A percentile compares a stretch with the other conserved stretches of the same genome.
Evolutionary conservation across 345 rosid species (phyloP).

Genomic region (Aquilaria sinensis): DNA sequence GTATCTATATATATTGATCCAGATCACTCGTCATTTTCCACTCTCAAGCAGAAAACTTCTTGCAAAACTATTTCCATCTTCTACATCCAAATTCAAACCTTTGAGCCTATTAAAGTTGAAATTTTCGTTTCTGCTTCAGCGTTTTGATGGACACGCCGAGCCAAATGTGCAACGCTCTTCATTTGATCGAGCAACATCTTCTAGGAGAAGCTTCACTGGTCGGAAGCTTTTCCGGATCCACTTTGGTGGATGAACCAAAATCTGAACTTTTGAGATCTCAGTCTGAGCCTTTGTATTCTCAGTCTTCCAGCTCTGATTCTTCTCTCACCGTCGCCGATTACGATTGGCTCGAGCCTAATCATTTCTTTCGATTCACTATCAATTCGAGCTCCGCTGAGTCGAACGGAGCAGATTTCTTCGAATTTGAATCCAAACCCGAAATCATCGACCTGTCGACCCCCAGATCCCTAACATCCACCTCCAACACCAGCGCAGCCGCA

Average conservation of each 20-base stretch:
- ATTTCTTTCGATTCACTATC: slow-evolving; percentile 20
- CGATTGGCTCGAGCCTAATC: slow-evolving; percentile 7
- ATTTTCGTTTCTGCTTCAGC: no score
- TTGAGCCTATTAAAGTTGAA: no score
- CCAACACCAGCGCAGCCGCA: slow-evolving; percentile 1
- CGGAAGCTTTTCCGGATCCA: not conserved
- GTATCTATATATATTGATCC: no score
- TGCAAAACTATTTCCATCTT: no score
- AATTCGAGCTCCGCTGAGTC: slow-evolving; percentile 14
- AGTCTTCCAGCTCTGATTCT: slow-evolving; percentile 21
- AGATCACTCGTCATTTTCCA: no score
- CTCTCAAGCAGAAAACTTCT: no score
- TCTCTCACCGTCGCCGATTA: slow-evolving; percentile 15
- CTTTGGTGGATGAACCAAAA: slow-evolving; percentile 13
- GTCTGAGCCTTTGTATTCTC: slow-evolving; percentile 1
- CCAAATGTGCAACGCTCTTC: slow-evolving; percentile 37
- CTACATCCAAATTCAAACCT: no score
- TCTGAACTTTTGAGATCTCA: slow-evolving; percentile 6
- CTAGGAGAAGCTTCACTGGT: slow-evolving; percentile 45
- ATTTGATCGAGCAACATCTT: slow-evolving; percentile 44
- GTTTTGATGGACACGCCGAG: slow-evolving; percentile 28
- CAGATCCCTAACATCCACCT: slow-evolving; percentile 4
- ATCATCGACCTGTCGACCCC: slow-evolving; percentile 30
- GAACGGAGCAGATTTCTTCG: slow-evolving; percentile 15
- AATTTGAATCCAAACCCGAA: slow-evolving; percentile 39